Percentiles rank a stretch among this genome's conserved stretches.
Conservation (phyloP, 768 basidiomycete genomes). For the Pleurotus giganteus region DNA sequence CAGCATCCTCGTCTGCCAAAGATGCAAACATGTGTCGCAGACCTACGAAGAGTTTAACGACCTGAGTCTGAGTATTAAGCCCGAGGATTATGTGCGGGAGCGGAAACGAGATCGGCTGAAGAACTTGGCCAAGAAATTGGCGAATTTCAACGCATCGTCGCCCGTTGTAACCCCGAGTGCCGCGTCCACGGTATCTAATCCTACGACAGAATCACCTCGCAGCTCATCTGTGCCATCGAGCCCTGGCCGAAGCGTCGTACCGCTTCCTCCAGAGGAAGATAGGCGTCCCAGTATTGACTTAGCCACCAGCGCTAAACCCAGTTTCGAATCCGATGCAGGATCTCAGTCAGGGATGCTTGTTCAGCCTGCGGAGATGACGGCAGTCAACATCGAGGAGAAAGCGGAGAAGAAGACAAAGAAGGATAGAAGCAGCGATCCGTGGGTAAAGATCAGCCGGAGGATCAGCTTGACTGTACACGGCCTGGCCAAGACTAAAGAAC, state of each 20-base stretch:
- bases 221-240: slow-evolving; percentile 60
- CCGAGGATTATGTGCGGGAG: slow-evolving; percentile 71
- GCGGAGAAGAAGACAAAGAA: slow-evolving; percentile 28
- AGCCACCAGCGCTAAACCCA: neutral
- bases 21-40: slow-evolving; percentile 90
- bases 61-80: slow-evolving; percentile 85
- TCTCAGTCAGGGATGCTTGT: neutral
- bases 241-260: slow-evolving; percentile 11
- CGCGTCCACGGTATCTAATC: neutral
- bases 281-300: slow-evolving; percentile 17
- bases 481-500: slow-evolving; percentile 37
- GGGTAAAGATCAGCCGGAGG: slow-evolving; percentile 65
- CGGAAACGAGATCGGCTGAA: slow-evolving; percentile 78
- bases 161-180: slow-evolving; percentile 15
- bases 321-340: neutral
- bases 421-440: slow-evolving; percentile 39
- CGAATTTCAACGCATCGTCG: slow-evolving; percentile 29
- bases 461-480: slow-evolving; percentile 62
- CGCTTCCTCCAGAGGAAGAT: slow-evolving; percentile 15
- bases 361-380: neutral
- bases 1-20: slow-evolving; percentile 90
- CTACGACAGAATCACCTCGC: slow-evolving; percentile 35
- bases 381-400: slow-evolving; percentile 21
- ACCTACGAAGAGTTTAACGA: slow-evolving; percentile 95
- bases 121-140: slow-evolving; percentile 66